Evolutionary conservation across 345 rosid genomes (phyloP), one percentile per base, ranked within the genome.

Genomic region (Brassica incana): DNA sequence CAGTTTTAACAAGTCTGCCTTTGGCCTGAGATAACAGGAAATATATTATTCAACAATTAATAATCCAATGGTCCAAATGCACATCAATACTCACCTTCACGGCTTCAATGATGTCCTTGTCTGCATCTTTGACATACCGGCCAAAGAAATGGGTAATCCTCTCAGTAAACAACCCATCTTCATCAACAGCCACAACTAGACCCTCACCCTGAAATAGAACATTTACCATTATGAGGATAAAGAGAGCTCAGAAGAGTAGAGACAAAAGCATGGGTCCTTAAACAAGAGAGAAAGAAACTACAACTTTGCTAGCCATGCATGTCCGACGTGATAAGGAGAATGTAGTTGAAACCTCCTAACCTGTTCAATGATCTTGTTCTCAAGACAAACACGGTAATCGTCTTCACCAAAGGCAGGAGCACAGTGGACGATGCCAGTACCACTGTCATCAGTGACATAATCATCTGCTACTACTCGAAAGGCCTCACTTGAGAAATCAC

Each of bases 341-440:
- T 18, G 18, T 18, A 18, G 18, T 25, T 2, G 27, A 25, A 25
- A 25, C 27, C 27, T 25, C 27, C 27, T 25, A 27, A 27, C 29
- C 15, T 67, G 23, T 56, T 45, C 80, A 66, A 91, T 83, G 66
- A 93, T 89, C 71, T 85, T 77, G 82, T 91, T 91, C 58, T 64
- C 86, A 32, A 90, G 86, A 88, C 99, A 95, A 74, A 91, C 94
- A 62, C 98, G 96, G 58, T 95, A 91, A 82, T 93, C 99, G 65
- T 95, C 98, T 84, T 93, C 99, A 82, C 99, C 99, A 76, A 93
- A 95, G 75, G 97, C 98, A 61, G 97, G 98, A 72, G 98, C 98
- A 80, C 94, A 89, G 66, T 95, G 99, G 52, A 93, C 97, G 84
- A 95, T 84, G 78, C 99, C 97, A 72, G 97, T 91, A 85, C 99